A percentile compares a stretch with the other conserved stretches of the same genome.
Conservation (phyloP, 345 rosid species). For the thale cress (Arabidopsis thaliana) region TAIR10.1 NC_003076.8:20085001-20085500, state of each 20-base stretch:
- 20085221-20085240: slow-evolving; percentile 13
- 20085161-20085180: slow-evolving; percentile 39
- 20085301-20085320: background rate
- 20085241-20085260: slow-evolving; percentile 28
- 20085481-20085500: no score
- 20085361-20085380: background rate
- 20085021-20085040: slow-evolving; percentile 3
- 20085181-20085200: background rate
- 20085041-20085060: background rate
- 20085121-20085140: slow-evolving; percentile 45
- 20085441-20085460: background rate
- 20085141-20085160: slow-evolving; percentile 33
- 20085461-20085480: background rate
- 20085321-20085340: background rate
- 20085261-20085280: slow-evolving; percentile 5
- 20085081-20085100: slow-evolving; percentile 23
- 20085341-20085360: background rate
- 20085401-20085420: background rate
- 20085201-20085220: background rate
- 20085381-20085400: background rate
- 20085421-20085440: background rate
- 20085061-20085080: background rate
- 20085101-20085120: slow-evolving; percentile 44
- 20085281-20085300: background rate
- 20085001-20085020: background rate